These are phyloP conservation scores for Roridomyces roridus DNA, from an alignment of 768 basidiomycete species.

Conservation along the genomic window DNA sequence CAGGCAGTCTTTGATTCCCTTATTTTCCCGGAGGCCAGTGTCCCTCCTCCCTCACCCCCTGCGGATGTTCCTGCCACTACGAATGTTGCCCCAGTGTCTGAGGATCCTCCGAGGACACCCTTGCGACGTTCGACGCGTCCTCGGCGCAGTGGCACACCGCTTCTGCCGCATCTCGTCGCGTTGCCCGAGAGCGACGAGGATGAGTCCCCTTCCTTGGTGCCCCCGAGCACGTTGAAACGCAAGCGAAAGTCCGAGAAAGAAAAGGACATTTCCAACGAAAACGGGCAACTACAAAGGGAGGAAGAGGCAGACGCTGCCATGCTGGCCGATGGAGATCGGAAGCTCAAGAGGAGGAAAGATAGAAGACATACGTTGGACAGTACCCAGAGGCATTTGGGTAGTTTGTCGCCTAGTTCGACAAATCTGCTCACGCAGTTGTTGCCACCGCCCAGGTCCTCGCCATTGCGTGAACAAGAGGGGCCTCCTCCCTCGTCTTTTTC, in stretches of 20 bases:
- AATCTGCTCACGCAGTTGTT: conserved; percentile 46
- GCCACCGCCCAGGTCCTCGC: conserved; percentile 28
- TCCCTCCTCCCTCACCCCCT: neutral
- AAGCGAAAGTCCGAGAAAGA: conserved; percentile 13
- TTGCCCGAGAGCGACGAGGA: conserved; percentile 18
- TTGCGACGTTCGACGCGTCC: conserved; percentile 47
- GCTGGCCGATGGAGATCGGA: conserved; percentile 11
- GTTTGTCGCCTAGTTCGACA: conserved; percentile 66
- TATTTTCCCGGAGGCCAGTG: conserved; percentile 1
- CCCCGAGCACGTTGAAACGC: conserved; percentile 4
- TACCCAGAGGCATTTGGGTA: conserved; percentile 52
- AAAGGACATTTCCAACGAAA: conserved; percentile 5
- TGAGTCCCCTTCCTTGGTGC: conserved; percentile 5
- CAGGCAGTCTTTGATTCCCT: conserved; percentile 20
- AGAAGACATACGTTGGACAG: conserved; percentile 5
- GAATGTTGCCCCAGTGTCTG: neutral
- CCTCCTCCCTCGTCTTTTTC: conserved; percentile 14
- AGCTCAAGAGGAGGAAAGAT: conserved; percentile 10
- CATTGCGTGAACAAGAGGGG: conserved; percentile 24
- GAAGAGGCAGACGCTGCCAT: neutral
- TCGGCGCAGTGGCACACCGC: conserved; percentile 40
- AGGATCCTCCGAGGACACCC: conserved; percentile 31
- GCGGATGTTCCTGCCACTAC: neutral
- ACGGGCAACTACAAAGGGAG: neutral
- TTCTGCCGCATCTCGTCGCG: conserved; percentile 28